Evolutionary conservation across 2,329 filamentous ascomycete species (phyloP).

Genomic region (Paraconiothyrium brasiliense): DNA sequence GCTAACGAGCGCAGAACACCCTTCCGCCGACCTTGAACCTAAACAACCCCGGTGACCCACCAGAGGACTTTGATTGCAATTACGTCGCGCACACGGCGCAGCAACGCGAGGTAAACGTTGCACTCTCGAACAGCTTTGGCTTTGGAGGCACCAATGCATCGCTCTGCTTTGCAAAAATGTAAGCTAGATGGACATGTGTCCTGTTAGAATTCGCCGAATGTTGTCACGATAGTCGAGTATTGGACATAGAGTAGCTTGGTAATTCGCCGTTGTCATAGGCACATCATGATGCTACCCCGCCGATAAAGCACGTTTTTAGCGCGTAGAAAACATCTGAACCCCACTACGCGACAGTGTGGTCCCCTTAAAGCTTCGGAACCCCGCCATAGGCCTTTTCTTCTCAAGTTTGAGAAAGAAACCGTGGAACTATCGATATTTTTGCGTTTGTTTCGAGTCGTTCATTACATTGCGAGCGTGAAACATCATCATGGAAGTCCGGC

Average conservation of each 20-base stretch:
- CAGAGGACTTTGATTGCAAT: conserved; percentile 78
- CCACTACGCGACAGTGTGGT: conserved; percentile 17
- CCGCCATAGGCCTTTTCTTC: not conserved
- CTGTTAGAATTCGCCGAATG: not conserved
- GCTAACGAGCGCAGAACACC: conserved; percentile 65
- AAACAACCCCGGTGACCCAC: conserved; percentile 65
- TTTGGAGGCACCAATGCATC: conserved; percentile 97
- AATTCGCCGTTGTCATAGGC: conserved; percentile 27
- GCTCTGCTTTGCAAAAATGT: conserved; percentile 74
- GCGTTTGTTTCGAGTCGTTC: not conserved
- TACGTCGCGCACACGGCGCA: conserved; percentile 81
- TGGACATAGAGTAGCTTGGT: conserved; percentile 17
- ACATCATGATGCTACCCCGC: conserved; percentile 28
- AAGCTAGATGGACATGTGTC: conserved; percentile 15
- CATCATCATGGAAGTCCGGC: conserved; percentile 25
- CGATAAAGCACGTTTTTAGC: conserved; percentile 22
- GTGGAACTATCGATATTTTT: not conserved
- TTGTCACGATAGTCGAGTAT: not conserved
- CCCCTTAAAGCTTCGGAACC: conserved; percentile 3
- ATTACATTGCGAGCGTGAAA: not conserved
- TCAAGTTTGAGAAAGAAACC: not conserved
- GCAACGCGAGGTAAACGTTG: conserved; percentile 73
- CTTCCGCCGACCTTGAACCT: conserved; percentile 91
- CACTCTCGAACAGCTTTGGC: conserved; percentile 94
- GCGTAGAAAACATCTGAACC: conserved; percentile 14